These are phyloP conservation scores for Cyclotella distinguenda DNA, from an alignment of 108 stramenopile genomes.

Conservation along the genomic window DNA sequence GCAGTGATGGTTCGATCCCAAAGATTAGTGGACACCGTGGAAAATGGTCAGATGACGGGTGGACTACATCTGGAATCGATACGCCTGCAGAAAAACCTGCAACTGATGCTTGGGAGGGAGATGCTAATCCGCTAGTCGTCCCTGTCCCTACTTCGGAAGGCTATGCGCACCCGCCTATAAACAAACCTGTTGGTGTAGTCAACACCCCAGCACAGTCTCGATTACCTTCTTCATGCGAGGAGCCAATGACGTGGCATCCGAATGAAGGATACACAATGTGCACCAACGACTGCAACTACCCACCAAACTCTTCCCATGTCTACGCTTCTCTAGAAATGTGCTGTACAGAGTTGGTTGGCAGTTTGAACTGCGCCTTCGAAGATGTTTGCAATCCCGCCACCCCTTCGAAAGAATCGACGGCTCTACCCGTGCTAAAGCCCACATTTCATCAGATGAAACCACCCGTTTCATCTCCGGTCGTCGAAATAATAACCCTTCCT, in stretches of 20 bases:
- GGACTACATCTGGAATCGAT: neutral
- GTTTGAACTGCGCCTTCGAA: neutral
- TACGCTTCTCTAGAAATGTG: neutral
- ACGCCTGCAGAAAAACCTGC: neutral
- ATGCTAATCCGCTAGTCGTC: neutral
- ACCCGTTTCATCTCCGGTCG: neutral
- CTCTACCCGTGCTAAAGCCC: neutral
- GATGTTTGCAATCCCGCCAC: neutral
- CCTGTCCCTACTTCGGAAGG: neutral
- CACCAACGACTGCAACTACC: slow-evolving; percentile 3
- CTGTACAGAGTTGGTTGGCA: neutral
- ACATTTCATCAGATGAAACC: neutral
- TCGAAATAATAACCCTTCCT: neutral
- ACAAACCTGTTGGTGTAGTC: neutral
- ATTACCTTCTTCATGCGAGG: slow-evolving; percentile 1
- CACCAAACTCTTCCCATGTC: neutral
- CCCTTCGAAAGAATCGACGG: neutral
- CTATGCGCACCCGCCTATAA: slow-evolving; percentile 7
- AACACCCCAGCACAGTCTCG: slow-evolving; percentile 1
- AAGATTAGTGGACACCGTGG: no score
- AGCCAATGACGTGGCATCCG: slow-evolving; percentile 6
- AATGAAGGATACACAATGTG: neutral
- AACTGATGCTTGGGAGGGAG: slow-evolving; percentile 1
- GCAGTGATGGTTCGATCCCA: neutral
- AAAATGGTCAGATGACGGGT: slow-evolving; percentile 15